Evolutionary conservation across 2,329 filamentous ascomycete genomes (phyloP), one percentile per base, ranked within the genome.

Genomic region (Arthrocladium fulminans): DNA sequence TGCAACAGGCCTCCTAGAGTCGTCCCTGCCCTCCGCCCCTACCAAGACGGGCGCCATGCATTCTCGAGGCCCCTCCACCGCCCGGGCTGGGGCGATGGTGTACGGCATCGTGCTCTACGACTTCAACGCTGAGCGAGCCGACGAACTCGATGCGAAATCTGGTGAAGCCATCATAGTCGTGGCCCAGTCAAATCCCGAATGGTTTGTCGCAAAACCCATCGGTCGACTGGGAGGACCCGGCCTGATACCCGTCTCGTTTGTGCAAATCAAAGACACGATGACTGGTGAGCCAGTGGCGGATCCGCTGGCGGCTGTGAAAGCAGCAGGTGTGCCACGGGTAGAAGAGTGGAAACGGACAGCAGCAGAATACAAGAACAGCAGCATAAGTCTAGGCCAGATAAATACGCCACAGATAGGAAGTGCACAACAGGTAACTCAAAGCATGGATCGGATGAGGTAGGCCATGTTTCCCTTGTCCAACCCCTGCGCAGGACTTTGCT

Each of bases 281-380:
- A 88, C 86, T 1, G 88, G 90, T 44, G 80, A 86, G 57, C 77
- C 89, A 0, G 88, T 96, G 1, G 67, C 77, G 15, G 88, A 97
- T 65, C 81, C 90, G 0, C 75, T 86, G 22, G 89, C 89, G 24
- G 90, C 92, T 1, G 87, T 98, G 48, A 80, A 81, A 59, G 82
- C 83, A 58, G 92, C 92, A 1, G 89, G 90, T 17, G 89, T 98
- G 6, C 92, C 92, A 10, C 84, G 83, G 60, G 92, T 98, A 2
- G 92, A 98, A 63, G 92, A 98, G 61, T 98, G 92, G 92, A 98
- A 98, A 73, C 94, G 94, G 70, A 96, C 96, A 88, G 89, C 92
- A 0, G 90, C 90, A 48, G 90, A 96, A 55, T 98, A 98, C 70
- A 98, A 98, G 73, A 96, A 97, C 65, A 95, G 89, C 65, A 97